Base-by-base conservation (phyloP, 345 rosid species). In the Syzygium aromaticum region DNA sequence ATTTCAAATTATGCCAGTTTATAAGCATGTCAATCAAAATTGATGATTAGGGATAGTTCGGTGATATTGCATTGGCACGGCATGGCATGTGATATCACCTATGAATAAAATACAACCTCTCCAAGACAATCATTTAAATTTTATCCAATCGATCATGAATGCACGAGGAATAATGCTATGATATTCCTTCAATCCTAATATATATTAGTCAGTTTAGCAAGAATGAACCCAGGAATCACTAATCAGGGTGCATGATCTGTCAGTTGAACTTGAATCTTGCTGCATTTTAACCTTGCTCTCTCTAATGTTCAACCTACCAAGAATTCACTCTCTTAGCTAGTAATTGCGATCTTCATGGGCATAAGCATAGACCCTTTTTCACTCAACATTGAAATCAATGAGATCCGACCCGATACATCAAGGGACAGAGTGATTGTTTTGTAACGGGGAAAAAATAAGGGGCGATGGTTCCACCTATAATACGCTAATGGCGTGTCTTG, bases 391-490 rank as follows among this genome's bases (percentile, higher is more conserved):
- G 80, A 73, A 73, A 73, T 73, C 25, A 73, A 19, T 33, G 49
- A 73, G 80, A 73, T 73, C 14, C 25, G 80, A 73, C 49, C 13
- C 13, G 49, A 38, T 12, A 33, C 2, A 7, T 46, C 80, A 64
- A 64, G 43, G 43, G 80, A 73, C 80, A 73, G 49, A 73, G 25
- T 17, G 80, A 17, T 67, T 67, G 13, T 19, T 73, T 33, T 67
- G 77, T 3, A 7, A 12, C 54, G 10, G 27, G 30, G 59, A 67
- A 52, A 52, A 28, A 86, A 88, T n/a, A 85, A 89, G 63, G 30
- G 87, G 89, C 43, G 90, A 87, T 89, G 88, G 93, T 87, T 84
- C 82, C 86, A 84, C 43, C 86, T 84, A 83, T 19, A 63, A 56
- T 67, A 2, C 25, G 7, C 80, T 51, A 56, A 84, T 87, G 86